Evolutionary conservation across 169 alveolate species (phyloP), one percentile per base, ranked within the genome.

Genomic region (Plasmodium chabaudi): DNA sequence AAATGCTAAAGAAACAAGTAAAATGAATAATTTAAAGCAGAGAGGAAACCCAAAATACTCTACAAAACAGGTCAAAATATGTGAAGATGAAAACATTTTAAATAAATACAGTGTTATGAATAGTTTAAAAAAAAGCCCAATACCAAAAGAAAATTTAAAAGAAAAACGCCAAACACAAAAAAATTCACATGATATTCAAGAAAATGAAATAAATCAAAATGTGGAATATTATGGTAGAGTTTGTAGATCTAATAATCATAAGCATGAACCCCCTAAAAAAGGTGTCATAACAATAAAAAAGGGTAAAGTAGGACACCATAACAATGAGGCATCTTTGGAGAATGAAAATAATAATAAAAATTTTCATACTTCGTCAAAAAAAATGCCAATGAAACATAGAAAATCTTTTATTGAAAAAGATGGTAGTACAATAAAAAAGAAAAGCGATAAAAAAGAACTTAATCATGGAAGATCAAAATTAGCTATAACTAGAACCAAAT

Each of bases 21-120:
- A 23, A 27, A 63, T 3, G 51, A 9, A 27, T 63, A 63, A 17
- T 15, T 42, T 56, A 63, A 77, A 77, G 59, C 21, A 69, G 6
- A 77, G 44, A 4, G 65, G 65, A 57, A 39, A 64, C 3, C n/a
- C 61, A 19, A 49, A 64, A 57, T 75, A 64, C 13, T 44, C 69
- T 47, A 49, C 49, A 51, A 77, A 77, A 39, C 88, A 77, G 46
- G 88, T 77, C 12, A 77, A 77, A 77, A 77, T 77, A 47, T 77
- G 88, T 25, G 88, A 77, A 64, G 12, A 77, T 77, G 79, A 77
- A 77, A 77, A 77, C 65, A 44, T 64, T 42, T 64, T 51, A 39
- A 77, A 53, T 46, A 77, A 77, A 56, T 77, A 77, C 27, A 77
- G 53, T 57, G 88, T 77, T n/a, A 63, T 39, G 55, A 75, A 77